phyloP scores from a whole-genome alignment of 2,329 filamentous ascomycete genomes.

The Xylariaceae sp. region DNA sequence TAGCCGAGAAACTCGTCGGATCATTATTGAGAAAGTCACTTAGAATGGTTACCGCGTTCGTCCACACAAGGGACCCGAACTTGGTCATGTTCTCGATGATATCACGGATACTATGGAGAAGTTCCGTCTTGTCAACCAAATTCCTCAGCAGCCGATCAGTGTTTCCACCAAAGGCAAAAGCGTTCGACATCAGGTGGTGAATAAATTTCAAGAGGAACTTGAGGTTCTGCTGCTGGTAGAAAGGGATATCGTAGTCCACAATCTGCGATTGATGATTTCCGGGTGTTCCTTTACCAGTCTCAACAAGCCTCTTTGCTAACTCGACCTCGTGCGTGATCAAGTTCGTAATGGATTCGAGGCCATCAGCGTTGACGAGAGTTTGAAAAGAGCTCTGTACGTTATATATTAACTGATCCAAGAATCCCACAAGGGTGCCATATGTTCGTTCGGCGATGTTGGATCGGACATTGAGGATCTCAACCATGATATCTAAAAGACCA shows the following conservation, averaged over 20 bases:
- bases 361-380: slow-evolving; percentile 74
- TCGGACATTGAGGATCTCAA: slow-evolving; percentile 81
- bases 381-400: slow-evolving; percentile 80
- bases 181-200: slow-evolving; percentile 88
- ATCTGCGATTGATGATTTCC: slow-evolving; percentile 69
- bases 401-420: slow-evolving; percentile 85
- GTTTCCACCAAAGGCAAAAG: slow-evolving; percentile 64
- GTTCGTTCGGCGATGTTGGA: slow-evolving; percentile 78
- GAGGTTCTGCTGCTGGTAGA: slow-evolving; percentile 87
- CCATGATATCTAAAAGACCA: slow-evolving; percentile 82
- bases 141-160: slow-evolving; percentile 89
- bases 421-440: slow-evolving; percentile 78
- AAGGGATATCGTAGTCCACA: slow-evolving; percentile 91
- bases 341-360: slow-evolving; percentile 86
- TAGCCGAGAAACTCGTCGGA: slow-evolving; percentile 92
- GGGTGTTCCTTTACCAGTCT: slow-evolving; percentile 65
- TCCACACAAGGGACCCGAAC: slow-evolving; percentile 95
- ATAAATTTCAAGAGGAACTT: slow-evolving; percentile 95
- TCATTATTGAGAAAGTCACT: slow-evolving; percentile 98
- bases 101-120: slow-evolving; percentile 72
- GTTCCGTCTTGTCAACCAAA: slow-evolving; percentile 84
- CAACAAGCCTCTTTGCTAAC: slow-evolving; percentile 62
- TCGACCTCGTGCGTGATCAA: slow-evolving; percentile 76
- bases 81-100: slow-evolving; percentile 75
- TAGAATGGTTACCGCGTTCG: slow-evolving; percentile 83